A percentile compares a stretch with the other conserved stretches of the same genome.
Evolutionary conservation across 2,329 filamentous ascomycete species (phyloP).

Genomic region (Stachybotrys echinatus): DNA sequence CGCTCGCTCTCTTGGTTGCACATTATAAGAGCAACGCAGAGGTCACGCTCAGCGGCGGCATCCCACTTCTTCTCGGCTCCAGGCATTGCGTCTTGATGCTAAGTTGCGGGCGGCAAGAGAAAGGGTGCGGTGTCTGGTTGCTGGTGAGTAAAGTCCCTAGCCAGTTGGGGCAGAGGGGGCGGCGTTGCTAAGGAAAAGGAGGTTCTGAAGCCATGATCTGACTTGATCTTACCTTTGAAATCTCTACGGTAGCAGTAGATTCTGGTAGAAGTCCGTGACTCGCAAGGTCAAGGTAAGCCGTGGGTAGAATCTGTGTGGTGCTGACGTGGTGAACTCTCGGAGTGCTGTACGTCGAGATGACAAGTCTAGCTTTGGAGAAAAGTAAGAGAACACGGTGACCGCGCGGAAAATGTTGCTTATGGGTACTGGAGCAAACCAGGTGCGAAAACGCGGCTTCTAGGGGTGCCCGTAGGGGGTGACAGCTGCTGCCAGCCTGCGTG

Average conservation of each 20-base stretch:
- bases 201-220: background rate
- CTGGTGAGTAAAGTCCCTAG: background rate
- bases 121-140: background rate
- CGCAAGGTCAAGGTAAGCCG: too few relatives aligned
- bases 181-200: too few relatives aligned
- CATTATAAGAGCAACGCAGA: conserved; percentile 29
- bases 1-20: conserved; percentile 17
- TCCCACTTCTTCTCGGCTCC: conserved; percentile 31
- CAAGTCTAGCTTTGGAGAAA: too few relatives aligned
- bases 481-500: background rate
- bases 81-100: conserved; percentile 10
- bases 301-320: too few relatives aligned
- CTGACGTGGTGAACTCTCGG: too few relatives aligned
- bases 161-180: too few relatives aligned
- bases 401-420: background rate
- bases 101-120: background rate
- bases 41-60: conserved; percentile 27
- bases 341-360: too few relatives aligned
- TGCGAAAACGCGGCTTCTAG: background rate
- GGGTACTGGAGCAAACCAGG: background rate
- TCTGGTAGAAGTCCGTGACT: too few relatives aligned
- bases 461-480: background rate
- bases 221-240: background rate
- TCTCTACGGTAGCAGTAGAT: too few relatives aligned
- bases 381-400: too few relatives aligned